These are phyloP conservation scores for Colletotrichum eremochloae DNA, from an alignment of 2,329 filamentous ascomycete species.

Conservation along the genomic window DNA sequence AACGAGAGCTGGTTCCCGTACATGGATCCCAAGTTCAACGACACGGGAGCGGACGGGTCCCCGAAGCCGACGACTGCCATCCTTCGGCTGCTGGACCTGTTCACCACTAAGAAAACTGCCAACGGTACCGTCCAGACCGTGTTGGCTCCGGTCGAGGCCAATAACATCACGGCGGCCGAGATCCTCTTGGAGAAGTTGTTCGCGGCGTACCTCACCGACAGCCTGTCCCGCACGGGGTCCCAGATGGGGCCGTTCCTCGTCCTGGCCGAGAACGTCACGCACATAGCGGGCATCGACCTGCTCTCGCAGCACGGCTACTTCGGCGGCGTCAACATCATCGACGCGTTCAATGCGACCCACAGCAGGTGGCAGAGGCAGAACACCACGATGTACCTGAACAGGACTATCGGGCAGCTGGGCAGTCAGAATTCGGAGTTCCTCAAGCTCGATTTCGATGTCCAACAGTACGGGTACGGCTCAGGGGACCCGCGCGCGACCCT, in stretches of 20 bases:
- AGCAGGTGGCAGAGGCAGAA: neutral
- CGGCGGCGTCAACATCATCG: neutral
- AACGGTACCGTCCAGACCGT: neutral
- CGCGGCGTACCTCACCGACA: neutral
- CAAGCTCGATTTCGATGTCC: neutral
- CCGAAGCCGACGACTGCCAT: neutral
- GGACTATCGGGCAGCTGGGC: neutral
- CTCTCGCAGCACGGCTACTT: conserved; percentile 9
- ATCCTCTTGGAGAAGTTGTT: neutral
- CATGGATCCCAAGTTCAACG: neutral
- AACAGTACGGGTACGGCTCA: conserved; percentile 11
- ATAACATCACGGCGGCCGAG: neutral
- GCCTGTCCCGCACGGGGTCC: neutral
- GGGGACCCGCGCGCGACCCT: neutral
- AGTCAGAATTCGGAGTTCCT: neutral
- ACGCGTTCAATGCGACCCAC: neutral
- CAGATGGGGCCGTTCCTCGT: neutral
- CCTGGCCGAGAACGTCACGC: neutral
- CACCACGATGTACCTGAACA: neutral
- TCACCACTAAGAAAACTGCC: neutral
- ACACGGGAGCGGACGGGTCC: neutral
- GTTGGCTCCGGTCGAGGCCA: neutral
- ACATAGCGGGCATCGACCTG: neutral
- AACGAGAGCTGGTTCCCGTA: conserved; percentile 8
- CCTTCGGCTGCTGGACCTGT: neutral